Evolutionary conservation across 1,284 basidiomycete species (phyloP).

Genomic region (Vanrija sp.): DNA sequence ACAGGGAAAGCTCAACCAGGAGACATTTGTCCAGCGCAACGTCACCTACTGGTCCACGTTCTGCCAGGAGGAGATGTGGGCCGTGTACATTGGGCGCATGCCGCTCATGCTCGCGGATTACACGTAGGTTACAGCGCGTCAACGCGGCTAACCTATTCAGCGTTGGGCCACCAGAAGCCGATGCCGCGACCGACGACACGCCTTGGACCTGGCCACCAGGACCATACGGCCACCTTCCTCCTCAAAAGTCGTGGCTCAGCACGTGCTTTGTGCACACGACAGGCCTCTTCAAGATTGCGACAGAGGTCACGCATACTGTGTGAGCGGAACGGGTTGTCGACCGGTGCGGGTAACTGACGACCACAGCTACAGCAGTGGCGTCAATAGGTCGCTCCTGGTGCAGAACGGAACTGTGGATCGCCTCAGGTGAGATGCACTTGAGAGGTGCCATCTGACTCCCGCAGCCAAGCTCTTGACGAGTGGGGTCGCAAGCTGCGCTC

Average conservation of each 20-base stretch:
- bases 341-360: neutral
- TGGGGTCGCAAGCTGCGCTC: slow-evolving; percentile 61
- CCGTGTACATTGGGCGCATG: slow-evolving; percentile 28
- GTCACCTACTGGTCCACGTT: slow-evolving; percentile 30
- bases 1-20: slow-evolving; percentile 17
- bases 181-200: slow-evolving; percentile 20
- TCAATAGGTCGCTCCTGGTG: neutral
- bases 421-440: neutral
- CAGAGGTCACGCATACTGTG: slow-evolving; percentile 7
- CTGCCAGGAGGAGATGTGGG: slow-evolving; percentile 32
- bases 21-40: slow-evolving; percentile 19
- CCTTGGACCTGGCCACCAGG: slow-evolving; percentile 21
- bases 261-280: slow-evolving; percentile 9
- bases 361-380: neutral
- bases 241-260: slow-evolving; percentile 9
- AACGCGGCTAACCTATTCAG: slow-evolving; percentile 20
- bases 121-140: slow-evolving; percentile 6
- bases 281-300: slow-evolving; percentile 3
- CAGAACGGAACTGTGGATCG: neutral
- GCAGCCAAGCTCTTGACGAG: neutral
- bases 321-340: slow-evolving; percentile 40
- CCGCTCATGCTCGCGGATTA: slow-evolving; percentile 19
- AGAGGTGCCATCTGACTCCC: too few species aligned
- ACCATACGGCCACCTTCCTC: neutral
- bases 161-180: slow-evolving; percentile 15